Conservation (phyloP, 1,139 yeast genomes). For the Lodderomyces theae region DNA sequence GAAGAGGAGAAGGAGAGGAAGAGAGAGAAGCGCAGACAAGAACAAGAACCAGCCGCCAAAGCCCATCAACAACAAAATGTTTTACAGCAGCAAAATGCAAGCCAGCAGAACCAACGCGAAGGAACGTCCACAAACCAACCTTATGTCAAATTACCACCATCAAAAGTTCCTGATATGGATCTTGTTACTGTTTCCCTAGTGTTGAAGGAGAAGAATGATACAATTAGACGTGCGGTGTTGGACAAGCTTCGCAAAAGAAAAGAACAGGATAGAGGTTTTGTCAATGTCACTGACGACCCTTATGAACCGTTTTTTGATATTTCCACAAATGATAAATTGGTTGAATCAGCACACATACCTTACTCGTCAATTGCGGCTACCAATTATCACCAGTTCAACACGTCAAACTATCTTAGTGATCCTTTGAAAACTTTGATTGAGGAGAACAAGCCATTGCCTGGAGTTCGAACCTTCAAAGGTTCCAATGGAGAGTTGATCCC, state of each 20-base stretch:
- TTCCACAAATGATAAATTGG: constrained; percentile 45
- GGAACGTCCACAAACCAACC: constrained; percentile 57
- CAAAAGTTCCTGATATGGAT: constrained; percentile 91
- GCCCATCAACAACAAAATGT: constrained; percentile 14
- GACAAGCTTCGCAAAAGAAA: constrained; percentile 76
- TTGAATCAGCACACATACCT: constrained; percentile 66
- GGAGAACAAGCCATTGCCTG: constrained; percentile 43
- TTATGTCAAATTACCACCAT: constrained; percentile 81
- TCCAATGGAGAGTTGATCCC: constrained; percentile 46
- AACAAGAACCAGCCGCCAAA: constrained; percentile 20
- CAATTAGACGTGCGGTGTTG: constrained; percentile 75
- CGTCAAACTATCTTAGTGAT: constrained; percentile 51
- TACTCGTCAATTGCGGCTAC: constrained; percentile 77
- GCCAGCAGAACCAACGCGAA: constrained; percentile 22
- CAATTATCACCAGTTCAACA: constrained; percentile 67
- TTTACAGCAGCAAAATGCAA: constrained; percentile 13
- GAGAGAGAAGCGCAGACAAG: constrained; percentile 23
- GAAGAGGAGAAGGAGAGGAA: constrained; percentile 33
- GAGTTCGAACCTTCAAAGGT: constrained; percentile 45
- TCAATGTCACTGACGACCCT: constrained; percentile 89
- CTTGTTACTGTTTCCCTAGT: constrained; percentile 78
- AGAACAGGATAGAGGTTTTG: constrained; percentile 68
- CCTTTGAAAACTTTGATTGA: constrained; percentile 40
- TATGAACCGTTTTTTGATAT: constrained; percentile 81
- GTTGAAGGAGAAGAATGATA: constrained; percentile 70